phyloP scores from a whole-genome alignment of 2,329 filamentous ascomycete species.

The Akanthomyces muscarius region DNA sequence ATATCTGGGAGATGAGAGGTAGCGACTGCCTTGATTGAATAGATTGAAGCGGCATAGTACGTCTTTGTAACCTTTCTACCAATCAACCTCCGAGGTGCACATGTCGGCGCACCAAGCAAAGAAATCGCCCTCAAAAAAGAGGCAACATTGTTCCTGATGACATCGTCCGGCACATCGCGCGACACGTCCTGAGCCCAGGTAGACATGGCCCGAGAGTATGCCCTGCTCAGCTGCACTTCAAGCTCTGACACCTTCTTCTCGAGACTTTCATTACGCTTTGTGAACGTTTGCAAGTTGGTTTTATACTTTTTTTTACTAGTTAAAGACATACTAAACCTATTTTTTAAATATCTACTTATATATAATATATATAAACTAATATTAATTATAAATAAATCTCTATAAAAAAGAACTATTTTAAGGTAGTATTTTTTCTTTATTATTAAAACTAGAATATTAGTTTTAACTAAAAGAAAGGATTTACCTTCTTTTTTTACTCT shows the following conservation, averaged over 20 bases:
- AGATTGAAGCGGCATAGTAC: neutral
- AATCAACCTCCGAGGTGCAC: neutral
- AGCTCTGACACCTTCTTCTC: neutral
- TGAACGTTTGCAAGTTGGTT: neutral
- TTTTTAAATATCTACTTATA: too few species aligned
- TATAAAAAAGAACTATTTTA: too few species aligned
- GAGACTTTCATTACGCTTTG: neutral
- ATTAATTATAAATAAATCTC: too few species aligned
- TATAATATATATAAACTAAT: too few species aligned
- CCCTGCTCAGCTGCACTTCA: neutral
- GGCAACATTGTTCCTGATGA: neutral
- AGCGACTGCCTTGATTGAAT: neutral
- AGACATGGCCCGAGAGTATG: neutral
- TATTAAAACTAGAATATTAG: too few species aligned
- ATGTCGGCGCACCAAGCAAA: constrained; percentile 9
- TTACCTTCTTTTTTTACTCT: too few species aligned
- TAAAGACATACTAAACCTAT: too few species aligned
- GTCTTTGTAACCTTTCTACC: neutral
- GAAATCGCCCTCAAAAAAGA: constrained; percentile 4
- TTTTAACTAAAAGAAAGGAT: too few species aligned
- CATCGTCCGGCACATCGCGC: constrained; percentile 1
- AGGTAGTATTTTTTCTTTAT: too few species aligned
- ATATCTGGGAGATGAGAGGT: neutral
- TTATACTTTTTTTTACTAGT: too few species aligned
- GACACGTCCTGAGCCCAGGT: neutral